Evolutionary conservation across 1,284 basidiomycete genomes (phyloP).

Genomic region (Cutaneotrichosporon arboriforme): DNA sequence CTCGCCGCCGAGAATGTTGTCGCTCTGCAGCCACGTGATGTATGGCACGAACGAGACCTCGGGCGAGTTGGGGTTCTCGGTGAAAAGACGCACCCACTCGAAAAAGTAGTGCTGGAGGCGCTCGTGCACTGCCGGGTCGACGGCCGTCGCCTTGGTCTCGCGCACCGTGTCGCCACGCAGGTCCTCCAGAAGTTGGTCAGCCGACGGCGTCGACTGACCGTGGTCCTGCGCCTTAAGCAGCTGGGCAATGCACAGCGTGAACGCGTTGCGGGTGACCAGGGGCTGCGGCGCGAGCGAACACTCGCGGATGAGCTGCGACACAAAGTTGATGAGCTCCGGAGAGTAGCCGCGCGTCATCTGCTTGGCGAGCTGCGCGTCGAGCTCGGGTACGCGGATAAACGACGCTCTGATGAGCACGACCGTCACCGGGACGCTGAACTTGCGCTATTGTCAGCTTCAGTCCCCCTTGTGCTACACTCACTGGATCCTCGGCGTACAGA

Average conservation of each 20-base stretch:
- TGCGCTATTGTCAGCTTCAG: conserved; percentile 53
- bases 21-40: conserved; percentile 91
- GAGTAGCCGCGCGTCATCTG: conserved; percentile 69
- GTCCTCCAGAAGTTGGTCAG: conserved; percentile 46
- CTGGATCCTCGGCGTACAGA: conserved; percentile 91
- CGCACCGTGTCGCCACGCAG: conserved; percentile 26
- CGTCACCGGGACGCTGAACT: conserved; percentile 93
- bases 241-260: conserved; percentile 75
- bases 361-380: conserved; percentile 89
- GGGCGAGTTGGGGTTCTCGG: conserved; percentile 60
- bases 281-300: conserved; percentile 75
- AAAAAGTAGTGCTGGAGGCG: conserved; percentile 57
- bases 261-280: conserved; percentile 67
- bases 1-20: conserved; percentile 93
- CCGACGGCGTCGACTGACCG: conserved; percentile 31
- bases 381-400: conserved; percentile 69
- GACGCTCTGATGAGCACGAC: conserved; percentile 78
- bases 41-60: conserved; percentile 98
- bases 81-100: conserved; percentile 90
- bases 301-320: conserved; percentile 77
- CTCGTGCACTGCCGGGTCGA: conserved; percentile 50
- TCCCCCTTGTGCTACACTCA: background rate
- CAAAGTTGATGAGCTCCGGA: conserved; percentile 73
- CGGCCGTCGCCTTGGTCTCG: conserved; percentile 26
- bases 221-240: conserved; percentile 56